phyloP scores from a whole-genome alignment of 1,139 yeast genomes.

The Eremothecium cymbalariae region DNA sequence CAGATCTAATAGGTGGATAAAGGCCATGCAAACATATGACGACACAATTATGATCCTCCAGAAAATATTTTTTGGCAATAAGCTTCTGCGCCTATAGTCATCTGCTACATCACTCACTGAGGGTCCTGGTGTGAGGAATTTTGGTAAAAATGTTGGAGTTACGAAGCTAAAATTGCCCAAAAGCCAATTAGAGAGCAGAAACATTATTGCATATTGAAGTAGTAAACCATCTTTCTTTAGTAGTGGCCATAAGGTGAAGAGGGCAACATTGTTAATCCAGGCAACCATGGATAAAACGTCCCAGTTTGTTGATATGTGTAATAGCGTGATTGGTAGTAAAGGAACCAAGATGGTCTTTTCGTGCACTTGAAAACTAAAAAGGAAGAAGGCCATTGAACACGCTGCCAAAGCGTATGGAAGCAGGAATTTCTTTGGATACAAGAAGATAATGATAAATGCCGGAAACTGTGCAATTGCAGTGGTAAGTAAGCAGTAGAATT shows the following conservation, averaged over 20 bases:
- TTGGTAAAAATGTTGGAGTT: slow-evolving; percentile 38
- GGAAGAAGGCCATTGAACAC: slow-evolving; percentile 78
- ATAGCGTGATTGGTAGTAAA: slow-evolving; percentile 68
- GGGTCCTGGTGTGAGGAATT: slow-evolving; percentile 38
- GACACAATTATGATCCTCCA: slow-evolving; percentile 50
- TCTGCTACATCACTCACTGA: slow-evolving; percentile 30
- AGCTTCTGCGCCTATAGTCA: slow-evolving; percentile 36
- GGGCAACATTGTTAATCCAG: slow-evolving; percentile 81
- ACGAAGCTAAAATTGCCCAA: slow-evolving; percentile 49
- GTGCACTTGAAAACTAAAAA: slow-evolving; percentile 93
- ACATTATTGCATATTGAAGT: slow-evolving; percentile 60
- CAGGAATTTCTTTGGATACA: slow-evolving; percentile 44
- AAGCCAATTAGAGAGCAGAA: slow-evolving; percentile 73
- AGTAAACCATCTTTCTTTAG: slow-evolving; percentile 64
- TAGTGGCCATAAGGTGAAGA: slow-evolving; percentile 84
- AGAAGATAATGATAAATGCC: slow-evolving; percentile 46
- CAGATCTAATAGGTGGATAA: slow-evolving; percentile 49
- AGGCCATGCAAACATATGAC: slow-evolving; percentile 50
- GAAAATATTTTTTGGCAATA: slow-evolving; percentile 44
- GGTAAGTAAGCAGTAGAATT: slow-evolving; percentile 50
- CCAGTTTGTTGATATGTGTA: slow-evolving; percentile 51
- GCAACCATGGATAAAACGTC: slow-evolving; percentile 61
- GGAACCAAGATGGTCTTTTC: slow-evolving; percentile 88
- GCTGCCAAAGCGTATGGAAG: slow-evolving; percentile 72
- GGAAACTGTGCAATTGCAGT: slow-evolving; percentile 68